Percentiles rank a stretch among this genome's conserved stretches.
These are phyloP conservation scores for Discostella stelligeroides DNA, from an alignment of 108 stramenopile genomes.

Conservation along the genomic window DNA sequence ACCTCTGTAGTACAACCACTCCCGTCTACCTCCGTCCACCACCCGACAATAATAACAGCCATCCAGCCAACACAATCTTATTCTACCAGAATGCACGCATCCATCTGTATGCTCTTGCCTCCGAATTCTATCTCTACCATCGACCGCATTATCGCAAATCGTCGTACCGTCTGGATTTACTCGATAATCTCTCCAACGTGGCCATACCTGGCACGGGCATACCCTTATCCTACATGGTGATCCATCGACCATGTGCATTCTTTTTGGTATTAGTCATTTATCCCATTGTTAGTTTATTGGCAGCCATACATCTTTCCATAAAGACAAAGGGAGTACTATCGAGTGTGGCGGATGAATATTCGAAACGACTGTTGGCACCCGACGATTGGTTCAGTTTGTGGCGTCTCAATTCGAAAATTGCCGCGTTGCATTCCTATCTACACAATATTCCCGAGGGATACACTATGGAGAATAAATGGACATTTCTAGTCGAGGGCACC, in stretches of 20 bases:
- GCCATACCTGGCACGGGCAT: slow-evolving; percentile 97
- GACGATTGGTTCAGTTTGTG: slow-evolving; percentile 98
- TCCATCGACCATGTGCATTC: slow-evolving; percentile 42
- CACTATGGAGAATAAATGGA: slow-evolving; percentile 98
- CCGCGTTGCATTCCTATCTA: slow-evolving; percentile 89
- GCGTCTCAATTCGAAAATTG: slow-evolving; percentile 94
- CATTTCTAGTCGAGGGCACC: slow-evolving; percentile 86
- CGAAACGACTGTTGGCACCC: slow-evolving; percentile 85
- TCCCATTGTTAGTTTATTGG: slow-evolving; percentile 75
- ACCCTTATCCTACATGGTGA: slow-evolving; percentile 75
- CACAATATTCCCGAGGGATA: slow-evolving; percentile 80
- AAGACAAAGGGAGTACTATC: slow-evolving; percentile 51
- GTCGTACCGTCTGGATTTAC: slow-evolving; percentile 83
- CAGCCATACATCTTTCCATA: slow-evolving; percentile 68
- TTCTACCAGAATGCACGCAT: slow-evolving; percentile 84
- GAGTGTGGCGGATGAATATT: slow-evolving; percentile 66
- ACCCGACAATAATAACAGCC: slow-evolving; percentile 13
- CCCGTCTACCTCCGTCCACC: not conserved
- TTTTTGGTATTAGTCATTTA: slow-evolving; percentile 74
- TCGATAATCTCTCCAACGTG: slow-evolving; percentile 96
- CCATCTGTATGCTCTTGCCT: slow-evolving; percentile 89
- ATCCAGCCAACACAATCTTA: slow-evolving; percentile 28
- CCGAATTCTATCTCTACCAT: slow-evolving; percentile 90
- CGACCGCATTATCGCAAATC: slow-evolving; percentile 94
- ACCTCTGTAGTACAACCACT: not conserved